Evolutionary conservation across 2,329 filamentous ascomycete genomes (phyloP).

Genomic region (Phialophora expanda): DNA sequence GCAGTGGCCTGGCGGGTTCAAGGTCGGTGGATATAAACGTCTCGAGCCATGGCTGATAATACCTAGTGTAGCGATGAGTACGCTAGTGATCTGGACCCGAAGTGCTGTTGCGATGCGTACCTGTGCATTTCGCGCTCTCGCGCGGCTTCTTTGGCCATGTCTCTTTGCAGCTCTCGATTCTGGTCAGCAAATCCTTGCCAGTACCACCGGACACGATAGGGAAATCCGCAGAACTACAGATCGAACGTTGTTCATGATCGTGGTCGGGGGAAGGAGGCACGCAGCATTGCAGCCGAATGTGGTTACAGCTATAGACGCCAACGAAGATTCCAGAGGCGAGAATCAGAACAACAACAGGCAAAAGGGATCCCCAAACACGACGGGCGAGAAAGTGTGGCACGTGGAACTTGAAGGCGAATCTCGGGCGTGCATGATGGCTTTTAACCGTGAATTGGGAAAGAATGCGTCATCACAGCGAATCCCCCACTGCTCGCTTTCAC

Average conservation of each 20-base stretch:
- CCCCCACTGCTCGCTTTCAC: background rate
- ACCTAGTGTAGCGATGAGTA: constrained; percentile 13
- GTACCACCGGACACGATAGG: background rate
- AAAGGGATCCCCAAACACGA: background rate
- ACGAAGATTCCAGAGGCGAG: background rate
- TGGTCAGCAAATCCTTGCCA: background rate
- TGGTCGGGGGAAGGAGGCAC: background rate
- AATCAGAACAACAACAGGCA: background rate
- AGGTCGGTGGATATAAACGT: constrained; percentile 39
- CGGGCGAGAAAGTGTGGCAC: background rate
- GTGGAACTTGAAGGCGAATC: background rate
- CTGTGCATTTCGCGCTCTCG: constrained; percentile 37
- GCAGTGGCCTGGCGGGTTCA: constrained; percentile 20
- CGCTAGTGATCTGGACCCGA: background rate
- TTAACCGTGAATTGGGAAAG: background rate
- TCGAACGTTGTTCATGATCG: background rate
- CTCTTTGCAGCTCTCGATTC: background rate
- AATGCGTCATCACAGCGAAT: background rate
- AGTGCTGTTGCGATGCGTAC: constrained; percentile 7
- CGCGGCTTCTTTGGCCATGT: constrained; percentile 35
- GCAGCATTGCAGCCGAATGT: background rate
- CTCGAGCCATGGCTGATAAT: constrained; percentile 38
- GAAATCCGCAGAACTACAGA: background rate
- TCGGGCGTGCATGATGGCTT: background rate
- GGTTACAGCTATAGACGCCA: background rate